phyloP scores from a whole-genome alignment of 371 early-diverging fungal genomes.

The Mucor lusitanicus region DNA sequence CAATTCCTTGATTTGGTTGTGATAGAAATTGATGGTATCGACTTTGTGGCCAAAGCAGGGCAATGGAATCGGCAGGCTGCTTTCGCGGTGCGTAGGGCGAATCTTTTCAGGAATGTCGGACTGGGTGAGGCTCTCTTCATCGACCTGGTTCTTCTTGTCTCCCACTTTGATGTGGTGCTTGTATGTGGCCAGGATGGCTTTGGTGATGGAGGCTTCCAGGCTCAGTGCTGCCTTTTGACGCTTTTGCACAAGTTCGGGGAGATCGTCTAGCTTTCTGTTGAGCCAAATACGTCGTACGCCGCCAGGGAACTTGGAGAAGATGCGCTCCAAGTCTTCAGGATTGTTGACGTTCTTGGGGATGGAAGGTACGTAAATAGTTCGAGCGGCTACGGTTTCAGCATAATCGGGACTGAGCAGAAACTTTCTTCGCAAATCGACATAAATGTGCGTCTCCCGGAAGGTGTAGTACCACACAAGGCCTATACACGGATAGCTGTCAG shows the following conservation, averaged over 20 bases:
- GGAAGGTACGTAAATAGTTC: conserved; percentile 67
- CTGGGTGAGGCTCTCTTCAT: conserved; percentile 13
- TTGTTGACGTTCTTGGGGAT: conserved; percentile 55
- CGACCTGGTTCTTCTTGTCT: conserved; percentile 6
- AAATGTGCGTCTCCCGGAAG: conserved; percentile 64
- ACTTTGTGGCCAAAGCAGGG: conserved; percentile 66
- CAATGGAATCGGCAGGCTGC: conserved; percentile 43
- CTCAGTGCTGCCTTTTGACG: conserved; percentile 55
- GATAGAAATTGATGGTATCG: conserved; percentile 65
- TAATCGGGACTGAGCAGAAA: conserved; percentile 63
- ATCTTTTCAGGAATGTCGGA: conserved; percentile 43
- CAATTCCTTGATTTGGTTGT: conserved; percentile 52
- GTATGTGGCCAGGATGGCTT: conserved; percentile 48
- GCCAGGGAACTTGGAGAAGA: conserved; percentile 74
- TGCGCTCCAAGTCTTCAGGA: conserved; percentile 43
- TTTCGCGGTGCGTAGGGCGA: conserved; percentile 66
- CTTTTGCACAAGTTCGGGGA: conserved; percentile 58
- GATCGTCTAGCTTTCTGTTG: conserved; percentile 57
- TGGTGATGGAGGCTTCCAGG: conserved; percentile 56
- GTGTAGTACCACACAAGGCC: conserved; percentile 52
- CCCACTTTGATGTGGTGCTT: conserved; percentile 37
- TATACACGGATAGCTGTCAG: not conserved
- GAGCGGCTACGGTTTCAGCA: conserved; percentile 60
- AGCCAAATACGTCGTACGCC: conserved; percentile 72
- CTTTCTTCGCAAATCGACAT: conserved; percentile 68